These are phyloP conservation scores for Trichoderma hamatum DNA, from an alignment of 2,329 filamentous ascomycete genomes.

Conservation along the genomic window DNA sequence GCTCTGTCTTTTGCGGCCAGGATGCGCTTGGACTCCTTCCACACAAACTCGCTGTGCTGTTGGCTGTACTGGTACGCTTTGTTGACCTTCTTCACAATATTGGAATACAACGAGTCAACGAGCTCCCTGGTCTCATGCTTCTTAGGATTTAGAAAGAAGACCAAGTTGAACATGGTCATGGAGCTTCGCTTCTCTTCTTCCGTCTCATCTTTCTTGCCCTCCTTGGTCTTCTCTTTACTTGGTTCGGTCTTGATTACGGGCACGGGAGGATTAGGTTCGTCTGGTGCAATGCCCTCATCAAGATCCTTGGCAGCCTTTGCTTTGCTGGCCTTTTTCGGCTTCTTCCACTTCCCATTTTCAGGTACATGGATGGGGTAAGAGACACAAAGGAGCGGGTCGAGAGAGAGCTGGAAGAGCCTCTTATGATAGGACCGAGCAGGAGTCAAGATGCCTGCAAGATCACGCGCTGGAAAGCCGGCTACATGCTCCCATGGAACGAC, in stretches of 20 bases:
- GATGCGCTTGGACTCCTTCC: constrained; percentile 85
- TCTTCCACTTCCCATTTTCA: constrained; percentile 78
- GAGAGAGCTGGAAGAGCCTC: constrained; percentile 76
- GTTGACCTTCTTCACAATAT: constrained; percentile 89
- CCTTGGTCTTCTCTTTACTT: constrained; percentile 35
- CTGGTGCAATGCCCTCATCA: constrained; percentile 37
- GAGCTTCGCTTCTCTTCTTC: constrained; percentile 65
- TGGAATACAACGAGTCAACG: constrained; percentile 76
- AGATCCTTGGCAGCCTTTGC: constrained; percentile 41
- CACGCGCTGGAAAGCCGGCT: constrained; percentile 72
- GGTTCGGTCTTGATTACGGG: constrained; percentile 4
- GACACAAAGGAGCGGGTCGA: constrained; percentile 79
- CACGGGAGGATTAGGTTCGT: constrained; percentile 32
- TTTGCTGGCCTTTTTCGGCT: constrained; percentile 57
- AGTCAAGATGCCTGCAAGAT: constrained; percentile 78
- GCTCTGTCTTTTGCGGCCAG: constrained; percentile 80
- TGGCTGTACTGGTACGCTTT: constrained; percentile 93
- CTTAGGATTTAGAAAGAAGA: constrained; percentile 85
- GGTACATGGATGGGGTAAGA: constrained; percentile 83
- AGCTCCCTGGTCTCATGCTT: constrained; percentile 75
- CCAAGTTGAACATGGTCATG: constrained; percentile 98
- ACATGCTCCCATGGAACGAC: constrained; percentile 72
- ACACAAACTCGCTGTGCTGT: constrained; percentile 85
- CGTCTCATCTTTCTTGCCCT: constrained; percentile 51
- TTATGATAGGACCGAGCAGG: constrained; percentile 79